phyloP scores from a whole-genome alignment of 176 grass and related monocot species.

The Carex littledalei region DNA sequence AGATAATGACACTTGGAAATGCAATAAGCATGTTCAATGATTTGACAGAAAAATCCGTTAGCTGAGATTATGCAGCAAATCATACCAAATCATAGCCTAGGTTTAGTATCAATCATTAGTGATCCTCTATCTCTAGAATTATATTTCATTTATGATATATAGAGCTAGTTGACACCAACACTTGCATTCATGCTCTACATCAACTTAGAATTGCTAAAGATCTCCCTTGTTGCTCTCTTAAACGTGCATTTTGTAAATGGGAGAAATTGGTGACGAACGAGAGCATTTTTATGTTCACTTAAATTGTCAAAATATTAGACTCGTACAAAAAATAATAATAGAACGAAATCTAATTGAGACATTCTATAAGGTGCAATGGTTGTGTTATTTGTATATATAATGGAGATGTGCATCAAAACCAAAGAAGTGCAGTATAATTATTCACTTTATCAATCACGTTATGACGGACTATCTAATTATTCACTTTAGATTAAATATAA shows the following conservation, averaged over 20 bases:
- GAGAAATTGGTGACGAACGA: neutral
- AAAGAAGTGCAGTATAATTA: too few species aligned
- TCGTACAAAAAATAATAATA: neutral
- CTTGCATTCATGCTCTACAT: neutral
- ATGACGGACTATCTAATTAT: too few species aligned
- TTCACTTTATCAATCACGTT: too few species aligned
- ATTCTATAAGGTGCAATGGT: neutral
- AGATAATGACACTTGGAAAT: neutral
- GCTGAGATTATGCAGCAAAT: slow-evolving; percentile 1
- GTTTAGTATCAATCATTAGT: slow-evolving; percentile 24
- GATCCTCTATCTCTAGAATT: neutral
- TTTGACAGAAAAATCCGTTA: neutral
- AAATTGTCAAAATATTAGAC: neutral
- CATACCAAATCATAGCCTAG: slow-evolving; percentile 11
- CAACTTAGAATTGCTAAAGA: neutral
- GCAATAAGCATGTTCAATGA: neutral
- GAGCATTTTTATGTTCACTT: neutral
- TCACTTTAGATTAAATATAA: too few species aligned
- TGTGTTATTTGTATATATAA: neutral
- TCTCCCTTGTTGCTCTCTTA: neutral
- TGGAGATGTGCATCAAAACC: neutral
- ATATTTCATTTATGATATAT: slow-evolving; percentile 14
- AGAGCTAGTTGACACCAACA: neutral
- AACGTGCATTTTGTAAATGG: neutral
- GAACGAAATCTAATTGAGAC: neutral